Evolutionary conservation across 768 basidiomycete genomes (phyloP).

Genomic region (Ephemerocybe angulata): DNA sequence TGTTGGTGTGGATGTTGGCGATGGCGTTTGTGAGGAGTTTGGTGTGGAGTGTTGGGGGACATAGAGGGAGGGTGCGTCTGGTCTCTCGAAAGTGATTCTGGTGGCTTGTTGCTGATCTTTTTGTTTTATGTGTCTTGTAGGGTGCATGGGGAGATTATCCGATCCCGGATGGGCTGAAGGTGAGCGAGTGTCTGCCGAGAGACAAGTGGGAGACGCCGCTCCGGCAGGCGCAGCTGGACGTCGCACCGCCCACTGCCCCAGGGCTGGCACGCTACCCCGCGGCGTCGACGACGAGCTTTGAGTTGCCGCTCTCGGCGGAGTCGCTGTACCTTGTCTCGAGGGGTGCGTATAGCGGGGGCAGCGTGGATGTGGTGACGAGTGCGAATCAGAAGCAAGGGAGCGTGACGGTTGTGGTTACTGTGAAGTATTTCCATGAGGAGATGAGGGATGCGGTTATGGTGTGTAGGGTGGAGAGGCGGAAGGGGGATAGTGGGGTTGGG

Average conservation of each 20-base stretch:
- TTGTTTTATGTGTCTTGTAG: too few relatives aligned
- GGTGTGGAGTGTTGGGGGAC: neutral
- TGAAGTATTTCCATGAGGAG: slow-evolving; percentile 20
- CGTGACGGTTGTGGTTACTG: slow-evolving; percentile 23
- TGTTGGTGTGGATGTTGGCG: slow-evolving; percentile 3
- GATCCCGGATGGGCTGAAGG: neutral
- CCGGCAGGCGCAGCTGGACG: too few relatives aligned
- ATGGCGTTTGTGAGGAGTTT: slow-evolving; percentile 3
- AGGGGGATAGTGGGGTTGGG: slow-evolving; percentile 30
- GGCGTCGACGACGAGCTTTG: slow-evolving; percentile 3
- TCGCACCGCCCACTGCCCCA: too few relatives aligned
- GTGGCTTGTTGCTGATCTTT: neutral
- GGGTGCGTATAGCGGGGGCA: slow-evolving; percentile 21
- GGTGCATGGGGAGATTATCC: too few relatives aligned
- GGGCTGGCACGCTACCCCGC: too few relatives aligned
- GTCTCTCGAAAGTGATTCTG: neutral
- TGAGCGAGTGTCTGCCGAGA: neutral
- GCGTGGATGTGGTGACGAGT: slow-evolving; percentile 21
- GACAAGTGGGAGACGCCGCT: too few relatives aligned
- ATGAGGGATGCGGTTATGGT: slow-evolving; percentile 21
- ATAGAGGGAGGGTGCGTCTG: neutral
- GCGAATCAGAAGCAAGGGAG: slow-evolving; percentile 13
- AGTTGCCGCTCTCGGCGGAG: slow-evolving; percentile 25
- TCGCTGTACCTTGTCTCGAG: slow-evolving; percentile 28
- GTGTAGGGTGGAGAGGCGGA: slow-evolving; percentile 22